Percentiles rank a stretch among this genome's conserved stretches.
Conservation (phyloP, 208 protist genomes). For the Trypanosoma platydactyli region DNA sequence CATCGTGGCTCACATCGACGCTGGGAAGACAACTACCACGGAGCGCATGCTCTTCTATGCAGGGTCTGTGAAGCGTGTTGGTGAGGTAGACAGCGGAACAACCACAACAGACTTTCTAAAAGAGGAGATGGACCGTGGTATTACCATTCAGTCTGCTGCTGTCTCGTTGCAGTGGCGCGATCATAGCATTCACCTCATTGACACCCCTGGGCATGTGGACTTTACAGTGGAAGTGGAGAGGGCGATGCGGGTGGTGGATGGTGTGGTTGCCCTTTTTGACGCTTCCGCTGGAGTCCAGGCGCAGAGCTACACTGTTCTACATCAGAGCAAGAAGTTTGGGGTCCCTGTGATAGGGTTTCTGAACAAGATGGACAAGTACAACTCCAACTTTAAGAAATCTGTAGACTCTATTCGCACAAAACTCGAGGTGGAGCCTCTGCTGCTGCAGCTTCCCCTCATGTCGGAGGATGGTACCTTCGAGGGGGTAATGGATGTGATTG, state of each 20-base stretch:
- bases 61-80: constrained; percentile 76
- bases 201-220: constrained; percentile 97
- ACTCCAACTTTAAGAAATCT: constrained; percentile 76
- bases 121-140: constrained; percentile 95
- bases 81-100: constrained; percentile 95
- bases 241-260: constrained; percentile 95
- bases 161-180: constrained; percentile 90
- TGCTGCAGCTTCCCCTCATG: constrained; percentile 90
- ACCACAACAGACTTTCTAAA: constrained; percentile 97
- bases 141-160: constrained; percentile 95
- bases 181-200: constrained; percentile 93
- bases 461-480: constrained; percentile 73
- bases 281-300: constrained; percentile 94
- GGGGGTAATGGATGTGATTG: constrained; percentile 88
- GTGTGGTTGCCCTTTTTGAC: constrained; percentile 95
- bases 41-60: constrained; percentile 96
- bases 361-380: constrained; percentile 97
- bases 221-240: constrained; percentile 98
- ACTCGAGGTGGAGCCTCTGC: constrained; percentile 78
- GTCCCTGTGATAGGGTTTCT: constrained; percentile 90
- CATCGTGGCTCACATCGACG: constrained; percentile 96
- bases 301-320: constrained; percentile 90
- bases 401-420: constrained; percentile 77
- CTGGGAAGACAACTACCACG: constrained; percentile 95
- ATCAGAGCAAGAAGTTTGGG: constrained; percentile 82